phyloP scores from a whole-genome alignment of 257 asterid genomes.

The Leonotis leonurus region DNA sequence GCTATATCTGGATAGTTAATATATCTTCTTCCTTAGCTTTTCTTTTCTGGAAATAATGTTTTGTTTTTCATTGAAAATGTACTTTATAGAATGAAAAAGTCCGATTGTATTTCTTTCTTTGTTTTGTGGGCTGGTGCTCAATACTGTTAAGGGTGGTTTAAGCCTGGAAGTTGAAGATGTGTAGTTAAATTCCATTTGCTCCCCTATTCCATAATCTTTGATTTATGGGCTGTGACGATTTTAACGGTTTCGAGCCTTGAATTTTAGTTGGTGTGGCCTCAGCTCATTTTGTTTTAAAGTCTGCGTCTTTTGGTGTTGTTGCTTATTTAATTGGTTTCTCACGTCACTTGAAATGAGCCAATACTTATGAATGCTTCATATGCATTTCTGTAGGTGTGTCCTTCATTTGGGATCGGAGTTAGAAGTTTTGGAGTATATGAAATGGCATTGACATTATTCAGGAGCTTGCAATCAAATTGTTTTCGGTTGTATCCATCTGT shows the following conservation, averaged over 20 bases:
- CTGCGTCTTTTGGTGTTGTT: neutral
- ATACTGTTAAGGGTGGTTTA: neutral
- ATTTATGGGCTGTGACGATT: neutral
- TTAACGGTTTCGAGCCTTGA: neutral
- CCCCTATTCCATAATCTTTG: neutral
- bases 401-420: constrained; percentile 15
- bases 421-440: constrained; percentile 3
- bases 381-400: constrained; percentile 11
- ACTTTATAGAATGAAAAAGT: neutral
- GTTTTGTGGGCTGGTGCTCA: neutral
- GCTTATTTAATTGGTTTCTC: neutral
- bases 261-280: neutral
- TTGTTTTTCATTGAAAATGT: neutral
- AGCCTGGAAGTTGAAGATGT: neutral
- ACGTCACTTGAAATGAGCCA: neutral
- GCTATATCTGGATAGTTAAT: neutral
- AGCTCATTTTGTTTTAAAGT: neutral
- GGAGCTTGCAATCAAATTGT: constrained; percentile 54
- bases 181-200: neutral
- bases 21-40: neutral
- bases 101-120: neutral
- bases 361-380: neutral
- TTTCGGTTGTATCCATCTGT: constrained; percentile 53
- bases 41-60: neutral
- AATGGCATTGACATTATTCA: constrained; percentile 76